phyloP scores from a whole-genome alignment of 805 yeast genomes.

The Jamesozyma gamospora region DNA sequence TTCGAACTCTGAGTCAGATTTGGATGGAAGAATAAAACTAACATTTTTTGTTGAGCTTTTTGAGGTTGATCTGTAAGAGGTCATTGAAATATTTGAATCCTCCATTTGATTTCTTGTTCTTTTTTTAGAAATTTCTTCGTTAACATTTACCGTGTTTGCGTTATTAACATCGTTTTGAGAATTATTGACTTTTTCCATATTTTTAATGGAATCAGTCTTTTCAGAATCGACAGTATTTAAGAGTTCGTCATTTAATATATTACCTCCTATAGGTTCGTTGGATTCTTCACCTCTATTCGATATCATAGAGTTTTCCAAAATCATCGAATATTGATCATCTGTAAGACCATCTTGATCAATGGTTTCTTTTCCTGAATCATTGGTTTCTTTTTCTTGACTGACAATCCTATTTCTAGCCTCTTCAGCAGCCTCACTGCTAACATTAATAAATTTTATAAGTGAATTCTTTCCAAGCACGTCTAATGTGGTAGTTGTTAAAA shows the following conservation, averaged over 20 bases:
- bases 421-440: conserved; percentile 6
- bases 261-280: not conserved
- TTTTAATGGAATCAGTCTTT: no score
- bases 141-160: no score
- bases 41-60: conserved; percentile 9
- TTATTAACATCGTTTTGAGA: no score
- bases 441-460: conserved; percentile 23
- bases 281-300: not conserved
- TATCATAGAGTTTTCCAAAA: conserved; percentile 11
- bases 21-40: conserved; percentile 7
- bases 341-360: conserved; percentile 3
- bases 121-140: no score
- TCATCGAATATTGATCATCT: conserved; percentile 17
- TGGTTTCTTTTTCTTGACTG: conserved; percentile 1
- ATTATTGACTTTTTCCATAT: no score
- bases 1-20: not conserved
- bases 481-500: conserved; percentile 23
- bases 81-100: not conserved
- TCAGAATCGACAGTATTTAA: no score
- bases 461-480: conserved; percentile 31
- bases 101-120: conserved; percentile 9
- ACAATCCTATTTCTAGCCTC: conserved; percentile 7
- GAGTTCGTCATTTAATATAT: no score
- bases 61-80: not conserved
- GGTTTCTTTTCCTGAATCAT: not conserved